Conservation (phyloP, 257 asterid genomes). For the Fraxinus quadrangulata region DNA sequence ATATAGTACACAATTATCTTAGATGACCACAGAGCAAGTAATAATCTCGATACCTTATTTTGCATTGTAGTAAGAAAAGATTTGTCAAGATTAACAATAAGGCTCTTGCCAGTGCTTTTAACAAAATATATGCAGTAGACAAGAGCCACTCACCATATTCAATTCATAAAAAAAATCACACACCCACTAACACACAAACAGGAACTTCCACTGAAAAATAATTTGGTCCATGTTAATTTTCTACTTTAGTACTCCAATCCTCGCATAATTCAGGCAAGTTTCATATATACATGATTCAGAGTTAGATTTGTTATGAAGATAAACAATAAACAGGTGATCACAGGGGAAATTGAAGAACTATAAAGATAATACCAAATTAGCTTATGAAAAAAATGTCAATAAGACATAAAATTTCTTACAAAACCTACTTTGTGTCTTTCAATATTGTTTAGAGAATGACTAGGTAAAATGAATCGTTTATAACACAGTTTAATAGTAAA, state of each 20-base stretch:
- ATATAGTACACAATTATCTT: neutral
- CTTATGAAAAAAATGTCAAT: neutral
- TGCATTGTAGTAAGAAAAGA: too few species aligned
- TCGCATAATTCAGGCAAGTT: neutral
- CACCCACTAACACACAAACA: neutral
- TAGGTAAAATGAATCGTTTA: neutral
- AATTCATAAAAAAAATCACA: neutral
- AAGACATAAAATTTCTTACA: neutral
- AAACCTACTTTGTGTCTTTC: neutral
- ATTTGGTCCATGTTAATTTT: neutral
- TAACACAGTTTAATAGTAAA: neutral
- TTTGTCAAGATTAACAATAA: neutral
- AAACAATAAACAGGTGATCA: neutral
- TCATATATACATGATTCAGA: neutral
- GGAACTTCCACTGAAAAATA: neutral
- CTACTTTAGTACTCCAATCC: neutral
- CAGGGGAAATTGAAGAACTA: neutral
- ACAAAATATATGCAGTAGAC: neutral
- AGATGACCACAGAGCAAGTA: neutral
- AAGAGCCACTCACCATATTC: neutral
- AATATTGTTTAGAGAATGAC: neutral
- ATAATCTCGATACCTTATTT: constrained; percentile 3
- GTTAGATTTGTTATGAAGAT: neutral
- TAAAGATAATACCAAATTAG: neutral
- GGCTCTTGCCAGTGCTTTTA: neutral